phyloP scores from a whole-genome alignment of 805 yeast species.

The Saturnispora saitoi region DNA sequence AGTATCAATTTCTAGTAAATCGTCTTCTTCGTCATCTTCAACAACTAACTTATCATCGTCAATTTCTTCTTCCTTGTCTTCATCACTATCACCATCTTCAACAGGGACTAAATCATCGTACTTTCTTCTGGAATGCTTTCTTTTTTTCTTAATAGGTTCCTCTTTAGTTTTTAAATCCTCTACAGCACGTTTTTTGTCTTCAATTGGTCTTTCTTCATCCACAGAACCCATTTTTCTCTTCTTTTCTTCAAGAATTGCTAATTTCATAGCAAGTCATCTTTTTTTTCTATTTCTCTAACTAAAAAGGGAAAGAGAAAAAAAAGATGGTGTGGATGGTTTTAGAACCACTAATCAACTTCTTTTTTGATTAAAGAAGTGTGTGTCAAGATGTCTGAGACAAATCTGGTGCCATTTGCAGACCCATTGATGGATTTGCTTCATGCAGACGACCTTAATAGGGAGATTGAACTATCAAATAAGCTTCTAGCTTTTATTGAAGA shows the following conservation, averaged over 20 bases:
- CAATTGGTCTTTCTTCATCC: not conserved
- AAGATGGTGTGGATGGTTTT: not conserved
- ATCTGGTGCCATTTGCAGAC: conserved; percentile 32
- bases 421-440: conserved; percentile 39
- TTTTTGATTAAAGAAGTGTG: not conserved
- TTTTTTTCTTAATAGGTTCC: conserved; percentile 11
- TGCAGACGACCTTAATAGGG: conserved; percentile 38
- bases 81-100: conserved; percentile 19
- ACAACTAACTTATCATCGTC: conserved; percentile 46
- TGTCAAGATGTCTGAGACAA: not conserved
- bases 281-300: not conserved
- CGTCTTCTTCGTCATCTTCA: conserved; percentile 70
- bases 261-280: not conserved
- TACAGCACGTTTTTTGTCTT: not conserved
- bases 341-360: not conserved
- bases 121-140: conserved; percentile 19
- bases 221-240: not conserved
- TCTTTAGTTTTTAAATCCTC: not conserved
- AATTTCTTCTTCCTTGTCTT: conserved; percentile 34
- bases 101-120: conserved; percentile 18
- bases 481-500: conserved; percentile 35
- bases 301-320: not conserved
- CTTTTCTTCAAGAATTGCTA: no score
- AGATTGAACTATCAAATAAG: conserved; percentile 33
- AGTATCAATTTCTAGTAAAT: conserved; percentile 68